Conservation (phyloP, 208 protist species). For the Novymonas esmeraldas region DNA sequence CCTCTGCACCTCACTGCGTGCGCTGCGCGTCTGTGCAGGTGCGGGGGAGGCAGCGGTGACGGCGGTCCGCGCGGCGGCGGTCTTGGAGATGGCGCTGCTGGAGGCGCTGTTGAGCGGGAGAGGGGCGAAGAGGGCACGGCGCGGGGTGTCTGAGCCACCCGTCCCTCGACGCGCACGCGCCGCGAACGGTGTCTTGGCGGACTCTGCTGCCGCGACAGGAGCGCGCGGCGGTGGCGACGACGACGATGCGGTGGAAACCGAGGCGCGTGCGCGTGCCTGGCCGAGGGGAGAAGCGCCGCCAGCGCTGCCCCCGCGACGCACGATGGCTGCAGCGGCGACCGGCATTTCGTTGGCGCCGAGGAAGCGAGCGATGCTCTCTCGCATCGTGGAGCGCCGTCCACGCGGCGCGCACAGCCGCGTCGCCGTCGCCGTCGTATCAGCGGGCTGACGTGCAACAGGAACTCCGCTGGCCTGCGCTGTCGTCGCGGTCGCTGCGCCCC, state of each 20-base stretch:
- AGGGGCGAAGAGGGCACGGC: background rate
- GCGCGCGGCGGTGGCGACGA: background rate
- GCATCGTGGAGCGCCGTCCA: constrained; percentile 8
- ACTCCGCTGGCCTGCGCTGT: background rate
- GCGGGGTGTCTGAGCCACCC: background rate
- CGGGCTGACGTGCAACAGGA: background rate
- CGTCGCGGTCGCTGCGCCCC: background rate
- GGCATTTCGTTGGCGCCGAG: background rate
- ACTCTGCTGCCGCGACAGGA: background rate
- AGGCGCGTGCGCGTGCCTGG: background rate
- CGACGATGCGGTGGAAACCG: constrained; percentile 3
- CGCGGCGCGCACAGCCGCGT: background rate
- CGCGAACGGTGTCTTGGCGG: background rate
- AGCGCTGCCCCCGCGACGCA: no score
- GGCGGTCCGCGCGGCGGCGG: background rate
- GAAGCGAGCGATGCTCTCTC: constrained; percentile 30
- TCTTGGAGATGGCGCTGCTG: background rate
- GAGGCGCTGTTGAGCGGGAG: constrained; percentile 1
- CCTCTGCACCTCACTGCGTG: background rate
- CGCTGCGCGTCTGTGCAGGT: background rate
- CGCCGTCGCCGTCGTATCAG: no score
- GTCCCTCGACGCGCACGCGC: background rate
- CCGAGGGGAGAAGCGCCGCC: background rate
- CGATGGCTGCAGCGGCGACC: background rate
- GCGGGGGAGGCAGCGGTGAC: background rate